phyloP scores from a whole-genome alignment of 768 basidiomycete genomes.

The Tephrocybe sp. region DNA sequence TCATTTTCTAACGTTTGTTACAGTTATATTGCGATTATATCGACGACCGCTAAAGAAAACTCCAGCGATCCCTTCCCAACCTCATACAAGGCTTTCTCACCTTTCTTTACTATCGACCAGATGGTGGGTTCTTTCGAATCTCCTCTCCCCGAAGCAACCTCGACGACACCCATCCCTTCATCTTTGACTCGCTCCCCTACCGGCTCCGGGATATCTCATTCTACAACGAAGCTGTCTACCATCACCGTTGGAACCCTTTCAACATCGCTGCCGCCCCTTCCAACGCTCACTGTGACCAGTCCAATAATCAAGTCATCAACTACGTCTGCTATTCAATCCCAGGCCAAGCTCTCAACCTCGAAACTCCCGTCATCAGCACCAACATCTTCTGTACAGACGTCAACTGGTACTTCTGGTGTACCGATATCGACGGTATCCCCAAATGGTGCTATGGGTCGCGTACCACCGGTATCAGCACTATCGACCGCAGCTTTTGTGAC shows the following conservation, averaged over 20 bases:
- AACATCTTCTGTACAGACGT: conserved; percentile 12
- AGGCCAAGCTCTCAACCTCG: conserved; percentile 19
- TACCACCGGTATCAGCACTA: background rate
- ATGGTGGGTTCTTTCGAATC: conserved; percentile 60
- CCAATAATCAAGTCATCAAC: background rate
- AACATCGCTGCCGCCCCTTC: conserved; percentile 20
- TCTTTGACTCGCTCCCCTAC: conserved; percentile 32
- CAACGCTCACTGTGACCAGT: conserved; percentile 2
- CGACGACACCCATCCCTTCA: conserved; percentile 37
- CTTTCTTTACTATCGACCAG: conserved; percentile 52
- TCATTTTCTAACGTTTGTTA: conserved; percentile 7
- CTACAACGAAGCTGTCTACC: conserved; percentile 35
- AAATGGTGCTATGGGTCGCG: conserved; percentile 4
- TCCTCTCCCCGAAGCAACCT: conserved; percentile 48
- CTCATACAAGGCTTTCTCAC: conserved; percentile 45
- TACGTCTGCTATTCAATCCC: conserved; percentile 14
- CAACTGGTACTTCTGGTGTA: conserved; percentile 4
- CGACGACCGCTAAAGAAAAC: conserved; percentile 29
- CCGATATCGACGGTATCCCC: conserved; percentile 8
- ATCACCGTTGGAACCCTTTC: conserved; percentile 36
- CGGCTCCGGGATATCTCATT: conserved; percentile 21
- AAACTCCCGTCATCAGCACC: conserved; percentile 15
- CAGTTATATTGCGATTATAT: conserved; percentile 64
- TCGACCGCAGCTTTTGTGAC: background rate
- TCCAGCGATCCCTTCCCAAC: conserved; percentile 22